Evolutionary conservation across 352 stramenopile genomes (phyloP).

Genomic region (Blastocystis sp.): DNA sequence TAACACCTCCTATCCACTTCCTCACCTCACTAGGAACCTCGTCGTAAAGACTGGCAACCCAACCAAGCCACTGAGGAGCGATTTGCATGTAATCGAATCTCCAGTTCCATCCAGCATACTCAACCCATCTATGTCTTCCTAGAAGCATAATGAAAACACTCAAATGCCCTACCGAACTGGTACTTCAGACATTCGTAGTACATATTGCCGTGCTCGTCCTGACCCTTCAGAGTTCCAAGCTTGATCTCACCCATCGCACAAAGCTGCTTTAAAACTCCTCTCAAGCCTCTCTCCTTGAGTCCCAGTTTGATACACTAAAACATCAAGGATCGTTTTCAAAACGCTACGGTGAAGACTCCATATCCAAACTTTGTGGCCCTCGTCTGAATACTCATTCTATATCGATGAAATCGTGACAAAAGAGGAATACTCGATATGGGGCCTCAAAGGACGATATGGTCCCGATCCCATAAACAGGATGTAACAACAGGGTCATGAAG

Average conservation of each 20-base stretch:
- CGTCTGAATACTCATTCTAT: conserved; percentile 30
- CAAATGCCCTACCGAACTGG: conserved; percentile 10
- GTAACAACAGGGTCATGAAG: too few relatives aligned
- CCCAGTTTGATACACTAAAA: conserved; percentile 50
- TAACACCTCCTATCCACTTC: neutral
- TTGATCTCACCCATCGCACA: conserved; percentile 52
- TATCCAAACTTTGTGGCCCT: conserved; percentile 56
- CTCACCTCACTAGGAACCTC: conserved; percentile 35
- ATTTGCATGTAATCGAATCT: conserved; percentile 55
- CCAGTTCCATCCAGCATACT: conserved; percentile 54
- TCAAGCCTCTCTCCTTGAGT: conserved; percentile 49
- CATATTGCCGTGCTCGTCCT: conserved; percentile 57
- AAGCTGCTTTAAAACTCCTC: conserved; percentile 50
- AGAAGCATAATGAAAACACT: neutral
- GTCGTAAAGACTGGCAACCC: conserved; percentile 45
- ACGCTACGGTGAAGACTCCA: conserved; percentile 50
- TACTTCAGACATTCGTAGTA: conserved; percentile 56
- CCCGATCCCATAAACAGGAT: too few relatives aligned
- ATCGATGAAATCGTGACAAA: neutral
- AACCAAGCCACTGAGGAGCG: conserved; percentile 47
- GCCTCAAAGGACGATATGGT: neutral
- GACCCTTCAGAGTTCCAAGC: conserved; percentile 48
- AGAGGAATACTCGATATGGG: conserved; percentile 15
- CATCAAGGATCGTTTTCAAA: neutral
- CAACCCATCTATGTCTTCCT: conserved; percentile 55